Evolutionary conservation across 495 filamentous ascomycete species (phyloP).

Genomic region (Penicillium waksmanii): DNA sequence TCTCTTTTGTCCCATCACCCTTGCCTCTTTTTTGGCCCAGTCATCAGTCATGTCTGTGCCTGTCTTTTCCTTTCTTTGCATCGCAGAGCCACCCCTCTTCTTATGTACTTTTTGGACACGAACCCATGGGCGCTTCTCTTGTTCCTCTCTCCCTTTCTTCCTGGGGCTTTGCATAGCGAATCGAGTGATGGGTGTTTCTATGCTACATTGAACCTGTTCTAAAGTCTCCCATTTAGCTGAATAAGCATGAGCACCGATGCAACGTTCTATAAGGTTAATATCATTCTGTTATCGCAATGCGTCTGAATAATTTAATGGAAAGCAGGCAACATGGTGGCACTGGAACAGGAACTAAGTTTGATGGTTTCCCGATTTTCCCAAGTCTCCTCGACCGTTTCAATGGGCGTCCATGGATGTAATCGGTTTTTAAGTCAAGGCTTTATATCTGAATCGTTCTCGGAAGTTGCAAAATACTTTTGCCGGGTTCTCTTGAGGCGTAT

Average conservation of each 20-base stretch:
- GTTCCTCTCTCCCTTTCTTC: not conserved
- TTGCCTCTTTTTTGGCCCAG: not conserved
- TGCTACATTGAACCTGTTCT: not conserved
- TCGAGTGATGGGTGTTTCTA: constrained; percentile 5
- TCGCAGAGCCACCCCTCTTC: not conserved
- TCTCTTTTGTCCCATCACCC: not conserved
- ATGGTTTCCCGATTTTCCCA: no score
- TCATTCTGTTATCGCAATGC: not conserved
- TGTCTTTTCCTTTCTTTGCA: constrained; percentile 2
- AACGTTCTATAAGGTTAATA: not conserved
- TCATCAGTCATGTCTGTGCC: not conserved
- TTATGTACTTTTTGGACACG: not conserved
- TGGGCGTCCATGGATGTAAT: no score
- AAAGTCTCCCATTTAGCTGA: not conserved
- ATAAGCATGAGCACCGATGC: not conserved
- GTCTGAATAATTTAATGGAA: no score
- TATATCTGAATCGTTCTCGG: no score
- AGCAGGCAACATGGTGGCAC: no score
- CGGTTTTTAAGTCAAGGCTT: no score
- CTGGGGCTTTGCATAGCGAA: constrained; percentile 10
- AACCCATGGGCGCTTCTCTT: not conserved
- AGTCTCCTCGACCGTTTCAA: no score
- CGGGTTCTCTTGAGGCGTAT: not conserved
- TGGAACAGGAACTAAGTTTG: no score
- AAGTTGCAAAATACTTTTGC: no score